Evolutionary conservation across 352 stramenopile species (phyloP).

Genomic region (Phytophthora niederhauseri): DNA sequence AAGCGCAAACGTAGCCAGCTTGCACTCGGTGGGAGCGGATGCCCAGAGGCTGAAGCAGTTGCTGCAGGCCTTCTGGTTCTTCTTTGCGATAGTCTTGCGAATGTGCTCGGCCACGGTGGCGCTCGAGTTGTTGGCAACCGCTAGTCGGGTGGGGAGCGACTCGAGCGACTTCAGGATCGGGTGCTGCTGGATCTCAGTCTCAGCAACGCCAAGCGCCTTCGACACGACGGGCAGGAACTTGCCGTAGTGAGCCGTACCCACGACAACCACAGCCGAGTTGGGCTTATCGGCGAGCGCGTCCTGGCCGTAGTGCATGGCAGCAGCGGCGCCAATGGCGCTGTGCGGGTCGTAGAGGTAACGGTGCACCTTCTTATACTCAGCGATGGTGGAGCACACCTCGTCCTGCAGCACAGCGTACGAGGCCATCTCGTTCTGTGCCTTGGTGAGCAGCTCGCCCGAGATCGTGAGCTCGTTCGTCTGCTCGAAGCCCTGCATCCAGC

Average conservation of each 20-base stretch:
- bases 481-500: constrained; percentile 97
- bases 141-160: constrained; percentile 63
- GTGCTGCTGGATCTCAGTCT: constrained; percentile 76
- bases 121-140: constrained; percentile 69
- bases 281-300: constrained; percentile 62
- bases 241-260: constrained; percentile 97
- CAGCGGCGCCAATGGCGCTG: constrained; percentile 94
- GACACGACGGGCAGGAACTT: constrained; percentile 97
- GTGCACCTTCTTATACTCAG: constrained; percentile 91
- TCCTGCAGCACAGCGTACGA: constrained; percentile 87
- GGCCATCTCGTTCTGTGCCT: constrained; percentile 94
- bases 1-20: constrained; percentile 41
- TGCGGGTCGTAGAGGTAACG: constrained; percentile 98
- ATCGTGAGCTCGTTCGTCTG: constrained; percentile 94
- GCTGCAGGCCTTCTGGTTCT: constrained; percentile 27
- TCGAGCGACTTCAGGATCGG: constrained; percentile 78
- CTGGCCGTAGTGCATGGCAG: constrained; percentile 84
- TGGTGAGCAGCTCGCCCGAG: constrained; percentile 85
- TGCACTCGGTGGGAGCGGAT: constrained; percentile 29
- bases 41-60: constrained; percentile 24
- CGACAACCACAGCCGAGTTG: constrained; percentile 87
- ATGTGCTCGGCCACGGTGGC: constrained; percentile 67
- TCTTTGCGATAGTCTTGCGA: constrained; percentile 40
- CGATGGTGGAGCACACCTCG: constrained; percentile 94
- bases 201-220: constrained; percentile 82